These are phyloP conservation scores for Coprinopsis cinerea DNA, from an alignment of 768 basidiomycete genomes.

Conservation along the genomic window DNA sequence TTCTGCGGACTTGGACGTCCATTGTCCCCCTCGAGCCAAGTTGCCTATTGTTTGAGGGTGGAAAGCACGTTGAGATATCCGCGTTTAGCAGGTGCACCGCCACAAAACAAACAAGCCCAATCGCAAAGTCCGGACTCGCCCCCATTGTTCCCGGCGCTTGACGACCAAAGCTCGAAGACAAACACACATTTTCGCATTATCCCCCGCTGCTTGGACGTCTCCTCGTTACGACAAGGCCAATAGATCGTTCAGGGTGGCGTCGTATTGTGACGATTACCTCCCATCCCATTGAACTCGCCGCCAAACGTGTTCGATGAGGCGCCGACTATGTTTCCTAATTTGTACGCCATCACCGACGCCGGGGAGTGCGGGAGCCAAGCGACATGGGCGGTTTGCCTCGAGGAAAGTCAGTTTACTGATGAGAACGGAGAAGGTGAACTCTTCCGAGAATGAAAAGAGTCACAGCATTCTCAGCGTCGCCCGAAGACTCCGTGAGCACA, in stretches of 20 bases:
- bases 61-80: neutral
- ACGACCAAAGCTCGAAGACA: no score
- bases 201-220: neutral
- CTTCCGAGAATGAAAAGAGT: no score
- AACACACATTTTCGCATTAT: no score
- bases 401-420: no score
- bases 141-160: no score
- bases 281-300: neutral
- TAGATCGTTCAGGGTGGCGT: neutral
- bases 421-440: no score
- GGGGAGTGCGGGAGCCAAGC: no score
- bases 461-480: no score
- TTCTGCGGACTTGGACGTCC: neutral
- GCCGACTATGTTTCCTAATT: neutral
- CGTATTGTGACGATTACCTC: neutral
- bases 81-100: neutral
- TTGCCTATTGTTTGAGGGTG: neutral
- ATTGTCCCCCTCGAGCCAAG: neutral
- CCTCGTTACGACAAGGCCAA: neutral
- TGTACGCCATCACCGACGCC: neutral
- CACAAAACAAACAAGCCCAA: neutral
- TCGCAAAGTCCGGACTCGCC: neutral
- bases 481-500: no score
- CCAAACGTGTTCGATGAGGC: neutral
- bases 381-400: no score